Percentiles rank a stretch among this genome's conserved stretches.
phyloP scores from a whole-genome alignment of 352 stramenopile genomes.

The Globisporangium irregulare region DNA sequence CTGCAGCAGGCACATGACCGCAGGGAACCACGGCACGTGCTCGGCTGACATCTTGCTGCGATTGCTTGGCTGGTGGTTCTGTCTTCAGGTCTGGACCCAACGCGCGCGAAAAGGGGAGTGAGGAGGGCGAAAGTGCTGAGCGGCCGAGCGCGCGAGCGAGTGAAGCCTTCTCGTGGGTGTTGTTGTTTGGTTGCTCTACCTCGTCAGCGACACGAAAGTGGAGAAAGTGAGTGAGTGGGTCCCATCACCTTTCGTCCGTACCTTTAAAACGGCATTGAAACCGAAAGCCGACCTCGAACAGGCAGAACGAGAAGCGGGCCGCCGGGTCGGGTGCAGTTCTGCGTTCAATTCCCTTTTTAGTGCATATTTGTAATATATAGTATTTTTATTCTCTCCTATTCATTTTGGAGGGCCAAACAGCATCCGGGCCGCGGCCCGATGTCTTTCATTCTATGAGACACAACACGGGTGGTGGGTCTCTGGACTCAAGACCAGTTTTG shows the following conservation, averaged over 20 bases:
- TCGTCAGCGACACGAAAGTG: not conserved
- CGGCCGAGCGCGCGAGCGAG: too few species aligned
- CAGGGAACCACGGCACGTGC: conserved; percentile 29
- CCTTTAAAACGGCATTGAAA: not conserved
- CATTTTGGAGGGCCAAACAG: not conserved
- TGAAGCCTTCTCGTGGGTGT: not conserved
- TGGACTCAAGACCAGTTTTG: not conserved
- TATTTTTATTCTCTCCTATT: not conserved
- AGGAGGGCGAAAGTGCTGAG: not conserved
- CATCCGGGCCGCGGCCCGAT: not conserved
- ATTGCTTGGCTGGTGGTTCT: not conserved
- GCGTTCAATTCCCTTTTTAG: too few species aligned
- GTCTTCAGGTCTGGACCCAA: not conserved
- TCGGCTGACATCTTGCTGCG: conserved; percentile 20
- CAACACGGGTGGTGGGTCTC: not conserved
- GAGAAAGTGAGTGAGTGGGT: not conserved
- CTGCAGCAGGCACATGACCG: conserved; percentile 37
- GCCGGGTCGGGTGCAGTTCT: too few species aligned
- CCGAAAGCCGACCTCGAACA: conserved; percentile 9
- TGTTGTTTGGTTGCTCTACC: not conserved
- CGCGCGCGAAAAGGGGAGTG: conserved; percentile 7
- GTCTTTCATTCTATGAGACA: not conserved
- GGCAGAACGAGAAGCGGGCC: not conserved
- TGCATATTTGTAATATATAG: too few species aligned
- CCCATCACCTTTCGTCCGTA: not conserved